Conservation (phyloP, 208 protist species). For the Leishmania gerbilli region DNA sequence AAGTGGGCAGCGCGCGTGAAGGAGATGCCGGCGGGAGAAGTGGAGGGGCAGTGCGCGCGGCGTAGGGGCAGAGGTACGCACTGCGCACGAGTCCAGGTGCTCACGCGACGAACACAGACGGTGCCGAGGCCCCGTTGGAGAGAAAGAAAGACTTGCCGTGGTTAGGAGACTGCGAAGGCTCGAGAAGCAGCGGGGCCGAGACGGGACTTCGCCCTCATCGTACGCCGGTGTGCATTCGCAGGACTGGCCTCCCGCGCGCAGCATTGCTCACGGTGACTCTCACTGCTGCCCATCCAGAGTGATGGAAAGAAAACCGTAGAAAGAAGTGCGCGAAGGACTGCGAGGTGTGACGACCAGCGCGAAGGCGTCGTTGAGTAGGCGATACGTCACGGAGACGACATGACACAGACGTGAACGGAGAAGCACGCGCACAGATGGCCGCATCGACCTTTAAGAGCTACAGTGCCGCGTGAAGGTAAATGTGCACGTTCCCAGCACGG, state of each 20-base stretch:
- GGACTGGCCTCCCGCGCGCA: neutral
- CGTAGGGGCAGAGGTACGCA: neutral
- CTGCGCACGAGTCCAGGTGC: neutral
- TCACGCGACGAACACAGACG: neutral
- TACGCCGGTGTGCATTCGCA: neutral
- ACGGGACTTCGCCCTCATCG: neutral
- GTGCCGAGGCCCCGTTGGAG: neutral
- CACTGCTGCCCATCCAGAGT: neutral
- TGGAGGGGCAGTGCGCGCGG: neutral
- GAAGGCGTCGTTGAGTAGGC: neutral
- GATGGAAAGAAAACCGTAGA: neutral
- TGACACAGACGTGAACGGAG: neutral
- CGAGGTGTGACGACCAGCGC: neutral
- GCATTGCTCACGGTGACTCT: neutral
- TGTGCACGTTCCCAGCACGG: conserved; percentile 35
- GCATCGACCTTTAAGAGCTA: neutral
- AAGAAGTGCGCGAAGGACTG: neutral
- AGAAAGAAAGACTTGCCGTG: neutral
- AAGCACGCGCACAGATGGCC: neutral
- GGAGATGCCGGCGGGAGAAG: neutral
- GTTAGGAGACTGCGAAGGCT: neutral
- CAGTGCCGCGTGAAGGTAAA: conserved; percentile 35
- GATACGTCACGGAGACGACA: neutral
- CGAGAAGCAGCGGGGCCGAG: neutral
- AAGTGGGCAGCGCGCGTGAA: neutral